These are phyloP conservation scores for Gracilaria gracilis DNA, from an alignment of 23 red algal species.

Conservation along the genomic window DNA sequence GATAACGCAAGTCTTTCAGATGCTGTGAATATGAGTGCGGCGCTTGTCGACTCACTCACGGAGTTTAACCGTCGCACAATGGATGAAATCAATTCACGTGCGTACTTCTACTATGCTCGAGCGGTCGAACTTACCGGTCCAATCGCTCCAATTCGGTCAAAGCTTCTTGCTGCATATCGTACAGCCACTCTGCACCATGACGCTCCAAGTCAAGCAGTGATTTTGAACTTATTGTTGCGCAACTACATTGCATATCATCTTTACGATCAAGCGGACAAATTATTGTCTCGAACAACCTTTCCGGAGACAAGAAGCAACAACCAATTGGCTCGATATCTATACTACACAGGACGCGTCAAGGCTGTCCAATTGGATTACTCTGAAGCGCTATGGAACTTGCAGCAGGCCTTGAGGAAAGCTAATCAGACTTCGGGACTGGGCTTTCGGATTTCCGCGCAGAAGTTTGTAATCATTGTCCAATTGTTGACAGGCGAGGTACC, in stretches of 20 bases:
- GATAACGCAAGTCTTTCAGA: slow-evolving; percentile 69
- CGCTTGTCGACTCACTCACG: slow-evolving; percentile 72
- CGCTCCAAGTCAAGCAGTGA: slow-evolving; percentile 84
- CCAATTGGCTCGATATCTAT: slow-evolving; percentile 96
- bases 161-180: slow-evolving; percentile 82
- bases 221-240: slow-evolving; percentile 91
- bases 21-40: slow-evolving; percentile 51
- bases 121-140: slow-evolving; percentile 77
- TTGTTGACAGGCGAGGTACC: slow-evolving; percentile 94
- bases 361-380: slow-evolving; percentile 96
- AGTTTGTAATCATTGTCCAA: slow-evolving; percentile 95
- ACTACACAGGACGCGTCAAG: slow-evolving; percentile 91
- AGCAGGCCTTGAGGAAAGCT: slow-evolving; percentile 93
- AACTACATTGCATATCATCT: slow-evolving; percentile 82
- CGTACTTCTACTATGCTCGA: slow-evolving; percentile 87
- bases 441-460: slow-evolving; percentile 80
- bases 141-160: slow-evolving; percentile 68
- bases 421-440: slow-evolving; percentile 87
- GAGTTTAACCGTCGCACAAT: slow-evolving; percentile 84
- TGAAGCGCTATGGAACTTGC: slow-evolving; percentile 89
- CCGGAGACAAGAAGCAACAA: slow-evolving; percentile 97
- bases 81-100: slow-evolving; percentile 90
- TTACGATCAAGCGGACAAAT: slow-evolving; percentile 98
- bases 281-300: slow-evolving; percentile 85
- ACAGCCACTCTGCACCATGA: slow-evolving; percentile 93